Evolutionary conservation across 179 eudicot genomes (phyloP).

Genomic region (Amaranthus tricolor): DNA sequence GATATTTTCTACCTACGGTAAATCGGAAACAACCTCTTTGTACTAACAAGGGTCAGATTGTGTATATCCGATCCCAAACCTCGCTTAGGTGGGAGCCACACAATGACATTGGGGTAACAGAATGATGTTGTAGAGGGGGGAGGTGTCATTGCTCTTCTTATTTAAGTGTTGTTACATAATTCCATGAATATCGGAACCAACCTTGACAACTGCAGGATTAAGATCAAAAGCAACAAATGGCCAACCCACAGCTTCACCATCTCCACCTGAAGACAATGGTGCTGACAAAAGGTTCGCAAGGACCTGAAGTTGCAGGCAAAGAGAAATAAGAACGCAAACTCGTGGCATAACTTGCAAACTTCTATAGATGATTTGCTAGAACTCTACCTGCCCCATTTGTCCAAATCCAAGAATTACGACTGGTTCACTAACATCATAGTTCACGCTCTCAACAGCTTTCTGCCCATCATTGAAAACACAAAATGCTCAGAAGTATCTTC

Average conservation of each 20-base stretch:
- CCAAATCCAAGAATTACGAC: conserved; percentile 97
- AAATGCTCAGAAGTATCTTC: not conserved
- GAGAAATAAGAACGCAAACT: conserved; percentile 11
- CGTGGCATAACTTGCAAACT: conserved; percentile 9
- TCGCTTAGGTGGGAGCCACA: too few species aligned
- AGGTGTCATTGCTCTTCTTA: too few species aligned
- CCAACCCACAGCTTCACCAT: conserved; percentile 60
- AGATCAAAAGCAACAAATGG: conserved; percentile 95
- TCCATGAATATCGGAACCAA: conserved; percentile 24
- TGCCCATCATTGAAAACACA: conserved; percentile 26
- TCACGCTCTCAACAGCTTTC: conserved; percentile 46
- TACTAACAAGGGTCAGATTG: too few species aligned
- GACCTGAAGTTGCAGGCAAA: conserved; percentile 48
- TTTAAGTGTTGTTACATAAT: not conserved
- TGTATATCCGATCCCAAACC: too few species aligned
- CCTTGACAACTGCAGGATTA: conserved; percentile 88
- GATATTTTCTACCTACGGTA: too few species aligned
- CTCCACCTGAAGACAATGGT: conserved; percentile 71
- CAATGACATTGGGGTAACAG: too few species aligned
- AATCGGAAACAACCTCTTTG: too few species aligned
- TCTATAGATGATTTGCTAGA: conserved; percentile 3
- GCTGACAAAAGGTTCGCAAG: conserved; percentile 90
- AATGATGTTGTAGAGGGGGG: too few species aligned
- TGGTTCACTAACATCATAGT: conserved; percentile 77
- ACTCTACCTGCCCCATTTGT: conserved; percentile 88